These are phyloP conservation scores for Austropuccinia psidii DNA, from an alignment of 1,284 basidiomycete species.

Conservation along the genomic window DNA sequence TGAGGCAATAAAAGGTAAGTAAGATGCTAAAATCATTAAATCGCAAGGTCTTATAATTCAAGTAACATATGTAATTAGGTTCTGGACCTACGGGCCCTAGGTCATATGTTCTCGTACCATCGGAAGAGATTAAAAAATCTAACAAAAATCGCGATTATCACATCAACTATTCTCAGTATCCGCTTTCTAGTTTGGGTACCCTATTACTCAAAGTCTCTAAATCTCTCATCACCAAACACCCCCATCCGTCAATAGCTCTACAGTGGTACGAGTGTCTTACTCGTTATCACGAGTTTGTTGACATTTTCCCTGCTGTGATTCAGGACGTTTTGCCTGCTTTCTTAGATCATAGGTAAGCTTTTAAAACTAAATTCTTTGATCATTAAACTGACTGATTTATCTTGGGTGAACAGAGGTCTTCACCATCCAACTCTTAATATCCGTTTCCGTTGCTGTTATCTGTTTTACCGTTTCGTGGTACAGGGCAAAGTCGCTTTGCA, in stretches of 20 bases:
- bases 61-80: conserved; percentile 4
- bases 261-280: conserved; percentile 90
- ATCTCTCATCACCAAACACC: conserved; percentile 73
- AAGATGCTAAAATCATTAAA: not conserved
- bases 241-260: conserved; percentile 77
- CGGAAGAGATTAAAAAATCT: conserved; percentile 32
- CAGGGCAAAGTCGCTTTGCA: conserved; percentile 71
- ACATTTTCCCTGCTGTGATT: conserved; percentile 76
- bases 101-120: conserved; percentile 28
- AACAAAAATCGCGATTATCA: conserved; percentile 36
- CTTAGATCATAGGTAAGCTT: conserved; percentile 54
- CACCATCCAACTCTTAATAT: conserved; percentile 68
- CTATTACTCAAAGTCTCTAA: conserved; percentile 75
- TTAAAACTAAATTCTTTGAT: not conserved
- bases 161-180: conserved; percentile 48
- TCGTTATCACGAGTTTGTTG: conserved; percentile 94
- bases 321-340: conserved; percentile 79
- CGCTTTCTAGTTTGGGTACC: conserved; percentile 82
- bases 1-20: conserved; percentile 52
- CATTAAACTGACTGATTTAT: not conserved
- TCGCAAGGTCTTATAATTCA: not conserved
- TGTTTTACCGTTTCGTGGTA: conserved; percentile 87
- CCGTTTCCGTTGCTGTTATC: conserved; percentile 76
- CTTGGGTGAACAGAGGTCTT: conserved; percentile 61
- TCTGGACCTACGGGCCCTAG: conserved; percentile 10